phyloP scores from a whole-genome alignment of 2,329 filamentous ascomycete genomes.

The Fusarium nodosum region DNA sequence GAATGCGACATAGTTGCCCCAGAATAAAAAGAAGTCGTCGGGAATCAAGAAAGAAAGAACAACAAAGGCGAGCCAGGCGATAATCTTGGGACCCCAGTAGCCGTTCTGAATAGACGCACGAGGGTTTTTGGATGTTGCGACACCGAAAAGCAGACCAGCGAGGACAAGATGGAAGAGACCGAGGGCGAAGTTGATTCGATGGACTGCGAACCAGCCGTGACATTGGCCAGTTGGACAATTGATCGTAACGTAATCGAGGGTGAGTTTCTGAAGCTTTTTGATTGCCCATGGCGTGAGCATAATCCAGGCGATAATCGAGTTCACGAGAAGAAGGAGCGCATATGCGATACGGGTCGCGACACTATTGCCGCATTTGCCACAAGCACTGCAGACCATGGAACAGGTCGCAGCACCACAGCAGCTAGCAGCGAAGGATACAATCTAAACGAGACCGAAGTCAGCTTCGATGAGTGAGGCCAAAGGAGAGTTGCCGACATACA shows the following conservation, averaged over 20 bases:
- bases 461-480: background rate
- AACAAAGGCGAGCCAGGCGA: constrained; percentile 88
- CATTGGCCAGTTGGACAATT: constrained; percentile 91
- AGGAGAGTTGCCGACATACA: constrained; percentile 67
- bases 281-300: constrained; percentile 99
- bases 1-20: constrained; percentile 94
- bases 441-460: constrained; percentile 59
- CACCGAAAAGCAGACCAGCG: constrained; percentile 86
- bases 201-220: constrained; percentile 95
- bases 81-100: constrained; percentile 98
- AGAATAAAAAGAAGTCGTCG: constrained; percentile 93
- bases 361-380: constrained; percentile 96
- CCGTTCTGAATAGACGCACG: constrained; percentile 94
- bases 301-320: constrained; percentile 97
- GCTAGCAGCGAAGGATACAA: constrained; percentile 84
- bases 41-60: constrained; percentile 96
- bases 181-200: constrained; percentile 97
- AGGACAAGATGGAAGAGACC: constrained; percentile 93
- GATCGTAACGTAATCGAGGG: constrained; percentile 96
- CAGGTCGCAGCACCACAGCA: constrained; percentile 98
- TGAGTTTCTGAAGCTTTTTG: constrained; percentile 92
- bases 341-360: constrained; percentile 98
- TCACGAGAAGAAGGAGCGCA: constrained; percentile 92
- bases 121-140: constrained; percentile 86
- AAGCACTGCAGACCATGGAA: constrained; percentile 94